Base-by-base conservation (phyloP, 805 yeast species). In the Metschnikowia lochheadii region DNA sequence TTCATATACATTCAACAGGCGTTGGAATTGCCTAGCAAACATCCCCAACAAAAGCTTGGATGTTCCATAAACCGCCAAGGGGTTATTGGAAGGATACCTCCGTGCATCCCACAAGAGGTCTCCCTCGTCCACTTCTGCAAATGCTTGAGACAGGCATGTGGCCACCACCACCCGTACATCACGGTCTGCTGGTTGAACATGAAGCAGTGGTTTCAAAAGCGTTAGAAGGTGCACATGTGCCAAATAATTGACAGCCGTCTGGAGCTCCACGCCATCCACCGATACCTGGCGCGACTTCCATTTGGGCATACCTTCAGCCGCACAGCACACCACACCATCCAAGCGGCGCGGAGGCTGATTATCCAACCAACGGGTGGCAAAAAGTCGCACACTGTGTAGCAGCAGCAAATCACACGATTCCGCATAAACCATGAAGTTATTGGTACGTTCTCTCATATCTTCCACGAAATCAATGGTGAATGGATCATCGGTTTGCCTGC, bases 311-410 rank as follows among this genome's bases (percentile, higher is more conserved):
- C 83, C 75, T 48, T 89, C 91, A 6, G 88, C 91, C 2, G 97
- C 97, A 69, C 90, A 83, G 62, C 96, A 87, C 1, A 94, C 67
- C 29, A 94, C 80, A 50, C 96, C 96, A 67, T 94, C 99, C 41
- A 94, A 73, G 49, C 99, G 70, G 60, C 99, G 77, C 10, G 97
- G 94, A 2, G 97, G 96, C 32, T 83, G 72, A 62, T 87, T 90
- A 65, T 94, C 96, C 52, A 94, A 75, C 98, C 98, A 94, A 52
- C 78, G 83, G 1, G 98, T 91, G 29, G 97, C 97, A 72, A 94
- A 94, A 63, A 83, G 83, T 59, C 99, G 78, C 11, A 94, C 78
- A 2, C 90, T 83, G 62, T 83, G 73, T 50, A 94, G 71, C 49
- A 88, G 83, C 15, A 81, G 72, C 50, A 94, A 73, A 64, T 94